Evolutionary conservation across 805 yeast genomes (phyloP), one percentile per base, ranked within the genome.

Genomic region (Dipodascus albidus): DNA sequence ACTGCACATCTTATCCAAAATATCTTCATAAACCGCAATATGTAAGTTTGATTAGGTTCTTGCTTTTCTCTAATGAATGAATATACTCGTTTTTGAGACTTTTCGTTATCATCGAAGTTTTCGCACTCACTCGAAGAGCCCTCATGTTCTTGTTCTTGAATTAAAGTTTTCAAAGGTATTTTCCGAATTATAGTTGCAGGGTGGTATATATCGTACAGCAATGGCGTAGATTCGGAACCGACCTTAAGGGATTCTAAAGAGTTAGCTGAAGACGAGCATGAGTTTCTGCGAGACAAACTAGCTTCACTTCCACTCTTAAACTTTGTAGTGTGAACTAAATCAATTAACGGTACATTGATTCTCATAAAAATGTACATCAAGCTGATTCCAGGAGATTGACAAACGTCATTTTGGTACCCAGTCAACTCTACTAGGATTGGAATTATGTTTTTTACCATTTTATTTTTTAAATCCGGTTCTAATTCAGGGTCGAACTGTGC

Each of bases 31-130:
- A 38, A 38, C 44, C 44, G 44, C 20, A 38, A 14, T 11, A 38
- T 38, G n/a, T 38, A 38, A 4, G 44, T 38, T 38, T 38, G 44
- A 38, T 38, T 38, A n/a, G 44, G 44, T 38, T 38, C 44, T 38
- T 38, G 44, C 20, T 38, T 38, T 38, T 38, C 44, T 38, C 44
- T 14, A 14, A 38, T 38, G n/a, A 38, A 38, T 6, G 44, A 38
- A 38, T 38, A 38, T 11, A 38, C 20, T 14, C 44, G 9, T n/a
- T 14, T 14, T n/a, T 38, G 20, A 14, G 17, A 38, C 33, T 11
- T 27, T 27, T 27, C 33, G 20, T 19, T 3, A 14, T 38, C 44
- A 14, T 14, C 44, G 6, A 19, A 11, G n/a, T 17, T 38, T n/a
- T 38, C 20, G 6, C 8, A n/a, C 6, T 17, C 20, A n/a, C 15